Conservation (phyloP, 768 basidiomycete species). For the Mycena polygramma region DNA sequence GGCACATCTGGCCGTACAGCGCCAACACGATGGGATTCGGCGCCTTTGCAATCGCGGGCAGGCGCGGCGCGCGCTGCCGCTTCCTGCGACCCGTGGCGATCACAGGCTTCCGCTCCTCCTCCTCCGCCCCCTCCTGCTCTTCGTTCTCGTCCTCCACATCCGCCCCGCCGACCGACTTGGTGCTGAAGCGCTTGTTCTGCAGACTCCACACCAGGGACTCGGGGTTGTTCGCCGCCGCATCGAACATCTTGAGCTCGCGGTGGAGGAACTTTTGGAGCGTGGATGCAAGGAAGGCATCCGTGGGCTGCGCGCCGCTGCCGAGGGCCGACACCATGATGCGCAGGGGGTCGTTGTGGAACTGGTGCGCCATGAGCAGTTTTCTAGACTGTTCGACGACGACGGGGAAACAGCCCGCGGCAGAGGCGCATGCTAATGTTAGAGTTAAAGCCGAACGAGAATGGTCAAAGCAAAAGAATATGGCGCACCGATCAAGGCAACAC, state of each 20-base stretch:
- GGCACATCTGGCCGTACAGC: slow-evolving; percentile 86
- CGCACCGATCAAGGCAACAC: slow-evolving; percentile 83
- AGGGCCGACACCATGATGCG: slow-evolving; percentile 82
- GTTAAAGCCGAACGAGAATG: no score
- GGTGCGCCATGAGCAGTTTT: slow-evolving; percentile 78
- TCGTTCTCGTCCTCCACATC: slow-evolving; percentile 53
- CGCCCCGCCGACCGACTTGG: slow-evolving; percentile 53
- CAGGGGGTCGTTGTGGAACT: slow-evolving; percentile 90
- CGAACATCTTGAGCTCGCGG: slow-evolving; percentile 80
- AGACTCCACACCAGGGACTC: slow-evolving; percentile 75
- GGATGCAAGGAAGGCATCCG: slow-evolving; percentile 82
- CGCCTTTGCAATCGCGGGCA: slow-evolving; percentile 69
- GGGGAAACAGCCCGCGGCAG: slow-evolving; percentile 65
- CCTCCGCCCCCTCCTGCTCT: slow-evolving; percentile 36
- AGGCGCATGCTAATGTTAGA: slow-evolving; percentile 74
- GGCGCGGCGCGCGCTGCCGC: slow-evolving; percentile 5
- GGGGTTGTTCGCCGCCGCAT: slow-evolving; percentile 73
- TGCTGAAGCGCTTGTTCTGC: slow-evolving; percentile 61
- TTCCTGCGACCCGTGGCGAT: slow-evolving; percentile 10
- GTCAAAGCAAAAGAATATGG: no score
- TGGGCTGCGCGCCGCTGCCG: slow-evolving; percentile 75
- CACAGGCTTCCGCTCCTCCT: slow-evolving; percentile 36
- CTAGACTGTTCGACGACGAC: slow-evolving; percentile 83
- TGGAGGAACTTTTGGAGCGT: slow-evolving; percentile 88
- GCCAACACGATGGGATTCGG: slow-evolving; percentile 78